phyloP scores from a whole-genome alignment of 2,329 filamentous ascomycete genomes.

The Magnaporthales sp. region DNA sequence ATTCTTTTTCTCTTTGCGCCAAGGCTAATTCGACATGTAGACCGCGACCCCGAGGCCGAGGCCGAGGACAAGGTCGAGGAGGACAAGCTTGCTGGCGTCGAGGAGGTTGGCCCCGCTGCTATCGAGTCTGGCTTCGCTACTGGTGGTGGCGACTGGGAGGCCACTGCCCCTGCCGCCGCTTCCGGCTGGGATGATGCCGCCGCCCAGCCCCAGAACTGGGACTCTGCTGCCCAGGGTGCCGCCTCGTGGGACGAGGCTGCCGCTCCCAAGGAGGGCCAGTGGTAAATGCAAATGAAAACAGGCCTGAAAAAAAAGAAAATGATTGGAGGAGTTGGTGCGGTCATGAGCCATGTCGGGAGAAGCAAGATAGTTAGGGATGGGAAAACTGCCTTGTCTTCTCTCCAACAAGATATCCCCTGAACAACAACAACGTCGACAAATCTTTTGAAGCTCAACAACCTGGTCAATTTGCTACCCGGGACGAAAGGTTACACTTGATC shows the following conservation, averaged over 20 bases:
- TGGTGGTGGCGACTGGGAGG: slow-evolving; percentile 75
- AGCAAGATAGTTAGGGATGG: slow-evolving; percentile 9
- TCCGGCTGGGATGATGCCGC: slow-evolving; percentile 51
- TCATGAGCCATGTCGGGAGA: slow-evolving; percentile 7
- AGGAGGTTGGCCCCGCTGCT: slow-evolving; percentile 73
- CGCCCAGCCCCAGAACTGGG: slow-evolving; percentile 61
- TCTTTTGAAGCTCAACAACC: slow-evolving; percentile 7
- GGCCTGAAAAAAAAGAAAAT: slow-evolving; percentile 4
- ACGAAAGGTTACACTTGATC: slow-evolving; percentile 45
- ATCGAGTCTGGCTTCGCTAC: slow-evolving; percentile 70
- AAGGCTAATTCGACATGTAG: slow-evolving; percentile 22
- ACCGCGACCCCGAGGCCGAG: slow-evolving; percentile 99
- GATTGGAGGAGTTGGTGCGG: neutral
- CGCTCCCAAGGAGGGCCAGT: slow-evolving; percentile 40
- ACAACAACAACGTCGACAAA: slow-evolving; percentile 1
- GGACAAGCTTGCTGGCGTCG: slow-evolving; percentile 80
- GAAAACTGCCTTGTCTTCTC: neutral
- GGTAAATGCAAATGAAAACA: slow-evolving; percentile 28
- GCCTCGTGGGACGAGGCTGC: slow-evolving; percentile 40
- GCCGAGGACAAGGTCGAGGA: slow-evolving; percentile 95
- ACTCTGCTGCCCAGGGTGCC: slow-evolving; percentile 44
- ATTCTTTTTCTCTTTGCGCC: neutral
- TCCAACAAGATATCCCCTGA: neutral
- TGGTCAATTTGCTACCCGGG: neutral
- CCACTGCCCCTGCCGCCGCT: slow-evolving; percentile 50